Conservation (phyloP, 2,329 filamentous ascomycete species). For the Colletotrichum tanaceti region DNA sequence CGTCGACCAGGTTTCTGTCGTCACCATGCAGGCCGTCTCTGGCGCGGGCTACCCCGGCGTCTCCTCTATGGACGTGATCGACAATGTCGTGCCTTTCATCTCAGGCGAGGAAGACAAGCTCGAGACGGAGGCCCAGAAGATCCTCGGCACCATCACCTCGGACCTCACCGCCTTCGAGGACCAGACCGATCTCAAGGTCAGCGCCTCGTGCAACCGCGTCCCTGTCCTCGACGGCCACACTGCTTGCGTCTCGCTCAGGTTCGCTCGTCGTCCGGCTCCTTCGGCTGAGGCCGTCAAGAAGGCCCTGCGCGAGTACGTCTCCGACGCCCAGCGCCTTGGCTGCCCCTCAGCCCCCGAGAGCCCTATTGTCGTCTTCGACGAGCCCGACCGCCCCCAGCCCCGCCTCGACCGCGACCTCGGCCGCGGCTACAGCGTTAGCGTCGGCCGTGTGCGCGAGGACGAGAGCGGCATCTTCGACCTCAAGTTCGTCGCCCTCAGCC, state of each 20-base stretch:
- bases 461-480: slow-evolving; percentile 92
- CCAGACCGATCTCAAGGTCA: slow-evolving; percentile 79
- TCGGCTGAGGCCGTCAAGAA: slow-evolving; percentile 79
- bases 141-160: slow-evolving; percentile 80
- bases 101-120: slow-evolving; percentile 95
- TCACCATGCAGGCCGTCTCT: slow-evolving; percentile 94
- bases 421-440: slow-evolving; percentile 89
- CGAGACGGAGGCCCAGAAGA: slow-evolving; percentile 94
- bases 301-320: slow-evolving; percentile 83
- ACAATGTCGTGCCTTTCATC: slow-evolving; percentile 96
- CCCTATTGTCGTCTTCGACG: slow-evolving; percentile 89
- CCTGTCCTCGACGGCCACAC: slow-evolving; percentile 96
- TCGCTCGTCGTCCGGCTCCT: slow-evolving; percentile 80
- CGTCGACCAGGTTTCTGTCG: slow-evolving; percentile 79
- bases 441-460: slow-evolving; percentile 87
- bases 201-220: slow-evolving; percentile 91
- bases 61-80: slow-evolving; percentile 92
- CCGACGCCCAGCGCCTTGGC: slow-evolving; percentile 83
- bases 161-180: slow-evolving; percentile 81
- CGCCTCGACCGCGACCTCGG: slow-evolving; percentile 88
- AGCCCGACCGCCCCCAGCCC: slow-evolving; percentile 90
- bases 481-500: slow-evolving; percentile 93
- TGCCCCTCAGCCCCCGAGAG: slow-evolving; percentile 87
- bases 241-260: slow-evolving; percentile 90
- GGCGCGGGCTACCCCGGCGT: slow-evolving; percentile 93